These are phyloP conservation scores for Arthrinium phaeospermum DNA, from an alignment of 2,329 filamentous ascomycete species.

Conservation along the genomic window DNA sequence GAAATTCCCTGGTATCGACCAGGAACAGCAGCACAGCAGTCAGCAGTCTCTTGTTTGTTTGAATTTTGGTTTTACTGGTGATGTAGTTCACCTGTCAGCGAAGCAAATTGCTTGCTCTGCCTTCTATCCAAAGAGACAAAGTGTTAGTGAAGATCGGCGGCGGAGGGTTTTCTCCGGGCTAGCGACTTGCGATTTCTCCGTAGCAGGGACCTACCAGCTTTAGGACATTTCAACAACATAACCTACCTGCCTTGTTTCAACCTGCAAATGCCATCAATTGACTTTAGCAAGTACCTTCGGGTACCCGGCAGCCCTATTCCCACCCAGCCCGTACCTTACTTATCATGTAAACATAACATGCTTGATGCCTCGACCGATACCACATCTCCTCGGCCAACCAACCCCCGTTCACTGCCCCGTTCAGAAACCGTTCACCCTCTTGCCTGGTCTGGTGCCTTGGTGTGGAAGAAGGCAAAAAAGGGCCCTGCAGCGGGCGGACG, in stretches of 20 bases:
- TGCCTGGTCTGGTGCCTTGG: neutral
- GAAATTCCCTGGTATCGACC: neutral
- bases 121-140: neutral
- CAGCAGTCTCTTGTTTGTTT: neutral
- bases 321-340: neutral
- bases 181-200: neutral
- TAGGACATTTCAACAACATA: neutral
- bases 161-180: neutral
- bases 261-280: neutral
- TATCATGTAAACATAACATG: neutral
- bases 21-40: neutral
- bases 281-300: neutral
- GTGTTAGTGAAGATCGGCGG: neutral
- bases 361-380: neutral
- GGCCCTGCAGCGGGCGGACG: neutral
- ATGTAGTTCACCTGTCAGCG: no score
- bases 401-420: neutral
- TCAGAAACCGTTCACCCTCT: neutral
- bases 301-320: neutral
- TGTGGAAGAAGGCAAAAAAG: constrained; percentile 9
- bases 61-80: neutral
- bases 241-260: constrained; percentile 11
- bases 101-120: no score
- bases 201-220: neutral
- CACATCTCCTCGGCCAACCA: neutral